A percentile compares a stretch with the other conserved stretches of the same genome.
Evolutionary conservation across 306 rosid genomes (phyloP).

Genomic region (Abrus precatorius): DNA sequence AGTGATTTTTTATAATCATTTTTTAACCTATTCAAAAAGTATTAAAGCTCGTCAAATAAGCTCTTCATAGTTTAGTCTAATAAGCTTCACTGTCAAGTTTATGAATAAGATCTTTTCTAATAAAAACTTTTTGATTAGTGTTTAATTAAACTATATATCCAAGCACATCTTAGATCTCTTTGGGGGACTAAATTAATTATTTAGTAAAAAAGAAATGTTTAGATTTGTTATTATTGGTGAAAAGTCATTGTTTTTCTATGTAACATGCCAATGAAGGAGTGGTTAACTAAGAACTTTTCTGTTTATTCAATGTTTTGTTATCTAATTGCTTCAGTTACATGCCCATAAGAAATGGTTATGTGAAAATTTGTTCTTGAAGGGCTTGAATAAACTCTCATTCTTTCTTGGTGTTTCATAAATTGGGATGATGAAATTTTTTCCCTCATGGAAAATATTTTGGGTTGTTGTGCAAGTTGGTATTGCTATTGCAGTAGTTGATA

Average conservation of each 20-base stretch:
- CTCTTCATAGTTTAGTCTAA: no score
- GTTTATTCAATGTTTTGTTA: background rate
- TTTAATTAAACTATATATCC: no score
- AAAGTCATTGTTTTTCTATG: background rate
- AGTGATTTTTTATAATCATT: no score
- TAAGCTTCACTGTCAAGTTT: no score
- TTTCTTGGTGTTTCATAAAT: background rate
- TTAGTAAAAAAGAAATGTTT: no score
- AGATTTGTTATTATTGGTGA: background rate
- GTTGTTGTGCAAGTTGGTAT: constrained; percentile 18
- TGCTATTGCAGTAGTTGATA: background rate
- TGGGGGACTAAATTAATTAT: no score
- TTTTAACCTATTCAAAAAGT: no score
- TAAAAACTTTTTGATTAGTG: no score
- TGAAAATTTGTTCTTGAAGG: constrained; percentile 1
- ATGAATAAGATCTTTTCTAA: no score
- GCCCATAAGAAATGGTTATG: background rate
- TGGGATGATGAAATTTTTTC: background rate
- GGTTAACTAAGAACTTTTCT: background rate
- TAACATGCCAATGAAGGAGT: background rate
- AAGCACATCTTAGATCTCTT: no score
- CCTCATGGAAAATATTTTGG: background rate
- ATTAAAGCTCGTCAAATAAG: no score
- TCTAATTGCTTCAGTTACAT: constrained; percentile 19
- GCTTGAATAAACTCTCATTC: background rate